Conservation (phyloP, 2,329 filamentous ascomycete species). For the Beauveria medogensis region DNA sequence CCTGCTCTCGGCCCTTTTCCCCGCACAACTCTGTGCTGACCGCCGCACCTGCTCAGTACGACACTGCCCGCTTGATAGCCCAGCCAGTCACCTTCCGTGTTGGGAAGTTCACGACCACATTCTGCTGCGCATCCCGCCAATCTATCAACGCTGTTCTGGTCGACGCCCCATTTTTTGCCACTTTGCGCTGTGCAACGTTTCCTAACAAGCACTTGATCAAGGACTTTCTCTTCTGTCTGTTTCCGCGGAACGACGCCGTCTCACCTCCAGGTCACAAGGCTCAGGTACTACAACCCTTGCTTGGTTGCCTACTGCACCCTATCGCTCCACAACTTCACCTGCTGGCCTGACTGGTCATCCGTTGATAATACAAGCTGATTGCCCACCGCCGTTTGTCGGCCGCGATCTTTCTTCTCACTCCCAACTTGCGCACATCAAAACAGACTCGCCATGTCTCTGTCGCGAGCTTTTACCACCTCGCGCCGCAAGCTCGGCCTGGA, state of each 20-base stretch:
- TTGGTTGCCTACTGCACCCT: background rate
- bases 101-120: background rate
- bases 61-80: background rate
- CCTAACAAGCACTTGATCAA: background rate
- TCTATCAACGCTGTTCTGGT: background rate
- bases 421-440: background rate
- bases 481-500: conserved; percentile 49
- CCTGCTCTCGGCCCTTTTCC: conserved; percentile 10
- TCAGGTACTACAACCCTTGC: background rate
- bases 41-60: conserved; percentile 10
- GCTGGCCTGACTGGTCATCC: background rate
- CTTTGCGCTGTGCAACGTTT: conserved; percentile 7
- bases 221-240: background rate
- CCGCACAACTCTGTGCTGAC: conserved; percentile 7
- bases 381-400: background rate
- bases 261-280: conserved; percentile 11
- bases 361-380: conserved; percentile 2
- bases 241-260: background rate
- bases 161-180: background rate
- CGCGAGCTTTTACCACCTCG: conserved; percentile 64
- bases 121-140: background rate
- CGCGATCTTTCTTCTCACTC: background rate
- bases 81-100: conserved; percentile 10
- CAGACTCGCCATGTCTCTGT: conserved; percentile 43
- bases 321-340: background rate